Percentiles rank a stretch among this genome's conserved stretches.
Conservation (phyloP, 164 flowering plant species). For the Magnolia sinica region DNA sequence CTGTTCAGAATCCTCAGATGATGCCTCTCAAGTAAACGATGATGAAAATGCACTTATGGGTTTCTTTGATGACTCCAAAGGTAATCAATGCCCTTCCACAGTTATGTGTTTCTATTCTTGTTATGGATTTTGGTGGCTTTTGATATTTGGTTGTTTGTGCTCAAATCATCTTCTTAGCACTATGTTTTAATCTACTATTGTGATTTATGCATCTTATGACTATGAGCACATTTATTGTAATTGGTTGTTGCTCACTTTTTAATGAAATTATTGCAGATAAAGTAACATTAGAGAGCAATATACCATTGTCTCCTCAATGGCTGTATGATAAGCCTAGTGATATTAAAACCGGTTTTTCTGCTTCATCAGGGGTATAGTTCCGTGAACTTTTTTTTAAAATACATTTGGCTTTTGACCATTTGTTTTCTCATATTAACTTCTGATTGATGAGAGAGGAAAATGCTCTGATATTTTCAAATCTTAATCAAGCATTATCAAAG, state of each 20-base stretch:
- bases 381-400: not conserved
- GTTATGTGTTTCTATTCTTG: not conserved
- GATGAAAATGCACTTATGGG: slow-evolving; percentile 46
- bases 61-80: not conserved
- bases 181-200: not conserved
- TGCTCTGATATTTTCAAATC: too few relatives aligned
- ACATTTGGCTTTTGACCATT: too few relatives aligned
- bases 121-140: not conserved
- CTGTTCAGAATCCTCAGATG: slow-evolving; percentile 21
- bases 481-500: too few relatives aligned
- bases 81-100: too few relatives aligned
- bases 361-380: slow-evolving; percentile 21
- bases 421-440: too few relatives aligned
- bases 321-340: slow-evolving; percentile 79
- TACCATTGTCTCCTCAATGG: slow-evolving; percentile 95
- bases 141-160: not conserved
- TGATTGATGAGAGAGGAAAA: too few relatives aligned
- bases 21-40: slow-evolving; percentile 37
- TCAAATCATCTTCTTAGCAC: not conserved
- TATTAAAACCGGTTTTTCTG: slow-evolving; percentile 33
- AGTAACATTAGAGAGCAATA: slow-evolving; percentile 56
- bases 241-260: too few relatives aligned
- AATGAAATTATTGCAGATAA: slow-evolving; percentile 49
- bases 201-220: too few relatives aligned
- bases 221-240: too few relatives aligned